Evolutionary conservation across 2,329 filamentous ascomycete genomes (phyloP).

Genomic region (Talaromyces sp.): DNA sequence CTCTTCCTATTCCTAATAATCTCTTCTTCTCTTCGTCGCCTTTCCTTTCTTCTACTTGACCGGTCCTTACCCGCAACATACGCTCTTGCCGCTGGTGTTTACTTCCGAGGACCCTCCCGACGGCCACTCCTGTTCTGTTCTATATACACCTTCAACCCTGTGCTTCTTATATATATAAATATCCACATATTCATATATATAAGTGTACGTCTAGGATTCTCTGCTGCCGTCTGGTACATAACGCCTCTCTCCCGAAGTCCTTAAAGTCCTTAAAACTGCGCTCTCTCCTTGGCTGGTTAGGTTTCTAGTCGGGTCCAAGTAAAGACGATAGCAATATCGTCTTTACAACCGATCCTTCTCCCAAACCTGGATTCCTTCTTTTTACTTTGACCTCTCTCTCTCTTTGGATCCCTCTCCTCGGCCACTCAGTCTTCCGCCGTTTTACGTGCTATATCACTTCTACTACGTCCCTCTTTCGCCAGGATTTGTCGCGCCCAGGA

Average conservation of each 20-base stretch:
- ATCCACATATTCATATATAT: conserved; percentile 11
- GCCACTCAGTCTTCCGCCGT: conserved; percentile 2
- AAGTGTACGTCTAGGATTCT: not conserved
- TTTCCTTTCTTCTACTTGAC: conserved; percentile 7
- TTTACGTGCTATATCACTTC: not conserved
- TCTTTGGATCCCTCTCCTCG: conserved; percentile 4
- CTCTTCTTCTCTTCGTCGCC: not conserved
- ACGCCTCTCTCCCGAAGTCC: not conserved
- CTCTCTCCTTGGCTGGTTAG: conserved; percentile 8
- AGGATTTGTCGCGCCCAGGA: conserved; percentile 14
- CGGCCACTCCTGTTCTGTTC: not conserved
- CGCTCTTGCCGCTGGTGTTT: conserved; percentile 1
- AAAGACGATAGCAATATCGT: conserved; percentile 21
- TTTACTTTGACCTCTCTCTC: conserved; percentile 11
- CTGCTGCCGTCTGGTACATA: not conserved
- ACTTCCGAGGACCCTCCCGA: not conserved
- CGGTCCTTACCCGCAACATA: conserved; percentile 5
- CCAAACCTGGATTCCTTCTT: conserved; percentile 15
- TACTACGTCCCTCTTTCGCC: conserved; percentile 8
- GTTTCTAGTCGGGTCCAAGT: conserved; percentile 9
- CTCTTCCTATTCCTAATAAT: too few relatives aligned
- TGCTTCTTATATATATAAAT: conserved; percentile 9
- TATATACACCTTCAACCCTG: conserved; percentile 1
- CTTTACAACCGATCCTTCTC: conserved; percentile 16
- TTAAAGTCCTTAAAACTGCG: not conserved